phyloP scores from a whole-genome alignment of 345 rosid species.

The Eucalyptus erythrocorys region DNA sequence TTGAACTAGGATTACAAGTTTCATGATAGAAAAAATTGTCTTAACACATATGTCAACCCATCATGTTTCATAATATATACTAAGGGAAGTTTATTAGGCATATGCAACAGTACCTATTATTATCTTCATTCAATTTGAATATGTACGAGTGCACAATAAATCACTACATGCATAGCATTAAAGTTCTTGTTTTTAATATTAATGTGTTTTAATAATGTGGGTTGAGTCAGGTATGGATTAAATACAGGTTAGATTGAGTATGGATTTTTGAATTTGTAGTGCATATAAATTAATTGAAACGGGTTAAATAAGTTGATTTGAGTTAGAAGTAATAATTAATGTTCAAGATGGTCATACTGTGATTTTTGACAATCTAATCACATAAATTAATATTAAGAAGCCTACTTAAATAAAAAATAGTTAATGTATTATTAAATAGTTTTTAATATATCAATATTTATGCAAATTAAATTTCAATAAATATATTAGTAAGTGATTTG shows the following conservation, averaged over 20 bases:
- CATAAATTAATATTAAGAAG: not conserved
- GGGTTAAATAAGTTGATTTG: no score
- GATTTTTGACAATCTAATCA: not conserved
- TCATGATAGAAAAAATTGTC: no score
- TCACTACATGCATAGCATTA: not conserved
- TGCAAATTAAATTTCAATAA: no score
- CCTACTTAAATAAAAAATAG: not conserved
- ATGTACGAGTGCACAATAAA: not conserved
- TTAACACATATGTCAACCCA: not conserved
- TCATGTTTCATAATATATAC: no score
- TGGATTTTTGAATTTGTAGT: not conserved
- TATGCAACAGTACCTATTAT: no score
- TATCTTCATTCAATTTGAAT: not conserved
- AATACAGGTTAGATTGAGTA: rapidly evolving
- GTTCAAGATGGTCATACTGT: not conserved
- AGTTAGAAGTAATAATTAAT: no score
- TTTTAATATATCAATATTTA: no score
- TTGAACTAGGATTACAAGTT: not conserved
- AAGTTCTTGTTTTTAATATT: rapidly evolving
- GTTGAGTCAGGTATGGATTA: no score
- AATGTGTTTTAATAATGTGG: no score
- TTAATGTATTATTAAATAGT: no score
- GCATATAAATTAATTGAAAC: no score
- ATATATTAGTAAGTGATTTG: no score
- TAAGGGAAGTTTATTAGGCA: not conserved